Evolutionary conservation across 768 basidiomycete species (phyloP).

Genomic region (Inosperma sp.): DNA sequence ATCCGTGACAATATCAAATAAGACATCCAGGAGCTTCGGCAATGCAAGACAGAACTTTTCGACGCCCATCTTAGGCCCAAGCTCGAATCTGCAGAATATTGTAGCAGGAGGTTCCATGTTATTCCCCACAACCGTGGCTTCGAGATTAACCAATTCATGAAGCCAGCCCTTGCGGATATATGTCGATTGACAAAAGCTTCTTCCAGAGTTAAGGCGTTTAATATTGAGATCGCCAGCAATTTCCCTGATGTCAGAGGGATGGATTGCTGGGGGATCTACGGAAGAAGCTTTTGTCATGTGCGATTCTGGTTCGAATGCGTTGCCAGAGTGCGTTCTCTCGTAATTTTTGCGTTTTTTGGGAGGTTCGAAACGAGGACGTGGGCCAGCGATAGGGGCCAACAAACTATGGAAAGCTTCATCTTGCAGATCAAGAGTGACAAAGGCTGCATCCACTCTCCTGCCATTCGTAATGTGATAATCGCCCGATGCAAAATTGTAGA

Average conservation of each 20-base stretch:
- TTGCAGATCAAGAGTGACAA: conserved; percentile 41
- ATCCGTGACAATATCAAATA: conserved; percentile 36
- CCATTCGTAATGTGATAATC: conserved; percentile 38
- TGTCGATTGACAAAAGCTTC: conserved; percentile 46
- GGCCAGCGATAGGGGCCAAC: conserved; percentile 21
- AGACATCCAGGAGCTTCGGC: conserved; percentile 43
- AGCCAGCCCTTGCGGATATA: conserved; percentile 62
- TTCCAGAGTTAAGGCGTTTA: conserved; percentile 43
- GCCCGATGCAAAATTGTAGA: conserved; percentile 38
- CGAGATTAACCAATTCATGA: conserved; percentile 46
- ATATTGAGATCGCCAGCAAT: conserved; percentile 48
- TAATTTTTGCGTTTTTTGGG: neutral
- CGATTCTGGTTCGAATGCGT: too few relatives aligned
- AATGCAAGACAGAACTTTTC: conserved; percentile 43
- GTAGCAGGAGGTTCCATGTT: conserved; percentile 29
- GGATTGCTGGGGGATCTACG: neutral
- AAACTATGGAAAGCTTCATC: conserved; percentile 41
- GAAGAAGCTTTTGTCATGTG: too few relatives aligned
- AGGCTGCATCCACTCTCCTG: conserved; percentile 23
- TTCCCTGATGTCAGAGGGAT: conserved; percentile 3
- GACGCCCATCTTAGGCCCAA: conserved; percentile 41
- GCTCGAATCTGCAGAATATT: conserved; percentile 36
- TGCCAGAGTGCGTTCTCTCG: too few relatives aligned
- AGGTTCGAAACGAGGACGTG: conserved; percentile 5
- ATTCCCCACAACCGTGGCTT: conserved; percentile 25